Evolutionary conservation across 2,329 filamentous ascomycete genomes (phyloP).

Genomic region (Fusarium sublunatum): DNA sequence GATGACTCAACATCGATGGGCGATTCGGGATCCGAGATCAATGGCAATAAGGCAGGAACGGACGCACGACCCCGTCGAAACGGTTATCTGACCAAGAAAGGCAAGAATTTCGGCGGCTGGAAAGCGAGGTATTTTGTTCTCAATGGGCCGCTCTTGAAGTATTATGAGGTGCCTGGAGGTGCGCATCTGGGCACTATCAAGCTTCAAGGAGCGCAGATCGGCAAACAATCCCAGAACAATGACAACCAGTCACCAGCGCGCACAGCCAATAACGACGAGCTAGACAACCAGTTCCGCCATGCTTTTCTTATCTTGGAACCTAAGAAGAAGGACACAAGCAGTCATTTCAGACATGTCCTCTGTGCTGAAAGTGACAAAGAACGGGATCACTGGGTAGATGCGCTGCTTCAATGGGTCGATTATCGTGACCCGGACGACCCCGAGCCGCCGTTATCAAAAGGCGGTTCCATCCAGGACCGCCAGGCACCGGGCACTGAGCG

Average conservation of each 20-base stretch:
- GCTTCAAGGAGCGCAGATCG: slow-evolving; percentile 89
- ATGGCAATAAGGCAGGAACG: slow-evolving; percentile 60
- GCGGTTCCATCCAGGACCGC: slow-evolving; percentile 52
- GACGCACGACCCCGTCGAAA: slow-evolving; percentile 78
- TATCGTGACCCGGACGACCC: slow-evolving; percentile 69
- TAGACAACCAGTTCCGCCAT: slow-evolving; percentile 94
- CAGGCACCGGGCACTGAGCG: slow-evolving; percentile 52
- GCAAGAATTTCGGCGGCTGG: slow-evolving; percentile 99
- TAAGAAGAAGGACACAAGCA: slow-evolving; percentile 93
- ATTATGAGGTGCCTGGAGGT: slow-evolving; percentile 91
- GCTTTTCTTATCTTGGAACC: slow-evolving; percentile 95
- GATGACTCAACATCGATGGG: slow-evolving; percentile 61
- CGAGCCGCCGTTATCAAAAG: slow-evolving; percentile 48
- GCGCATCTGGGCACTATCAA: slow-evolving; percentile 94
- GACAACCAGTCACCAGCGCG: slow-evolving; percentile 70
- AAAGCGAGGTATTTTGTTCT: slow-evolving; percentile 80
- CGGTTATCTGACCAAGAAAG: slow-evolving; percentile 94
- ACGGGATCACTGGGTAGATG: slow-evolving; percentile 93
- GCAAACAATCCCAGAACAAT: slow-evolving; percentile 76
- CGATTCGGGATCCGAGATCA: slow-evolving; percentile 42
- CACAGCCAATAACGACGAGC: slow-evolving; percentile 70
- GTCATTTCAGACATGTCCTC: slow-evolving; percentile 89
- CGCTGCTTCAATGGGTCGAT: slow-evolving; percentile 89
- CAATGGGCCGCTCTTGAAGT: slow-evolving; percentile 76
- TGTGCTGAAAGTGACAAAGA: slow-evolving; percentile 96